These are phyloP conservation scores for Seiridium cupressi DNA, from an alignment of 2,329 filamentous ascomycete genomes.

Conservation along the genomic window DNA sequence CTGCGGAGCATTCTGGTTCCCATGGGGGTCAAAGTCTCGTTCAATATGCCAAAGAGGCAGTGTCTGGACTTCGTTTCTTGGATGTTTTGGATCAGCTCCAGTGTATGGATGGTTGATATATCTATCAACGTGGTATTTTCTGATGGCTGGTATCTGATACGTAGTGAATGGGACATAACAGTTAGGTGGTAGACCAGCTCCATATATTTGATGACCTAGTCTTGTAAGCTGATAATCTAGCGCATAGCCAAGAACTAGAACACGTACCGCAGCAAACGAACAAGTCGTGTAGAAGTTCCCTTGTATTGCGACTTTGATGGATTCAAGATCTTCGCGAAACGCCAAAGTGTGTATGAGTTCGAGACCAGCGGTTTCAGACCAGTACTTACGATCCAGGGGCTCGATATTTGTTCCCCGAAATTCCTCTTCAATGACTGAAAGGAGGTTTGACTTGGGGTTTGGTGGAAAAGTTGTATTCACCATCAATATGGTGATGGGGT, in stretches of 20 bases:
- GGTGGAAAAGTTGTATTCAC: slow-evolving; percentile 66
- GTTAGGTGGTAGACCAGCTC: slow-evolving; percentile 66
- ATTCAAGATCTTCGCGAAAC: slow-evolving; percentile 75
- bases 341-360: slow-evolving; percentile 79
- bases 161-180: slow-evolving; percentile 77
- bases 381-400: slow-evolving; percentile 73
- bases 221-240: slow-evolving; percentile 12
- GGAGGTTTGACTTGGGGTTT: slow-evolving; percentile 70
- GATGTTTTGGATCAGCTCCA: slow-evolving; percentile 89
- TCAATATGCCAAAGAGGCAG: slow-evolving; percentile 80
- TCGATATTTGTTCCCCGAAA: slow-evolving; percentile 61
- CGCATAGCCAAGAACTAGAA: neutral
- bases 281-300: slow-evolving; percentile 87
- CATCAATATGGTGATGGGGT: slow-evolving; percentile 77
- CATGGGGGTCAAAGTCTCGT: slow-evolving; percentile 86
- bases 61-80: slow-evolving; percentile 75
- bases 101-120: slow-evolving; percentile 76
- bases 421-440: slow-evolving; percentile 71
- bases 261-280: slow-evolving; percentile 77
- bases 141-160: slow-evolving; percentile 82
- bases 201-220: slow-evolving; percentile 76
- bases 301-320: slow-evolving; percentile 73
- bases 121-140: slow-evolving; percentile 97
- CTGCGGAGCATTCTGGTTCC: slow-evolving; percentile 78
- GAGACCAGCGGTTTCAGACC: slow-evolving; percentile 76